Evolutionary conservation across 805 yeast genomes (phyloP).

Genomic region (Cyberlindnera veronae): DNA sequence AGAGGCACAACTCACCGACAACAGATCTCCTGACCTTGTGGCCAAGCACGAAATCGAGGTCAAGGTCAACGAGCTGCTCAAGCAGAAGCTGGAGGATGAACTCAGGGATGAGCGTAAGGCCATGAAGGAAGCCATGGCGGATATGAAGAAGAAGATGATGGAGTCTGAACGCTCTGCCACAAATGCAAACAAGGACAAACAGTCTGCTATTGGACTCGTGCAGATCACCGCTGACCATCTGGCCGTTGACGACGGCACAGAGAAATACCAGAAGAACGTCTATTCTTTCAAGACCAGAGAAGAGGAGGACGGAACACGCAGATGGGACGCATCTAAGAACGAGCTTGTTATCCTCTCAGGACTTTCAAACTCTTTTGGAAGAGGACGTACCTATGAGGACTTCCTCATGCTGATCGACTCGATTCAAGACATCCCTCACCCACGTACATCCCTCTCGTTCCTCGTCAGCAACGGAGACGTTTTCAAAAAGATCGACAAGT

Average conservation of each 20-base stretch:
- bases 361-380: slow-evolving; percentile 15
- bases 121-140: slow-evolving; percentile 4
- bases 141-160: slow-evolving; percentile 1
- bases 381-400: slow-evolving; percentile 11
- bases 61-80: slow-evolving; percentile 19
- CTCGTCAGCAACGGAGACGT: slow-evolving; percentile 11
- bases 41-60: slow-evolving; percentile 18
- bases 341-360: slow-evolving; percentile 18
- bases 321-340: slow-evolving; percentile 11
- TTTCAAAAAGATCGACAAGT: slow-evolving; percentile 11
- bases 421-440: slow-evolving; percentile 6
- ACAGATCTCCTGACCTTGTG: slow-evolving; percentile 15
- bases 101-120: slow-evolving; percentile 11
- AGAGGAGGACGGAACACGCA: slow-evolving; percentile 6
- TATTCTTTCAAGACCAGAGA: slow-evolving; percentile 8
- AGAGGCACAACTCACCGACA: slow-evolving; percentile 10
- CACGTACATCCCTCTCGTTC: slow-evolving; percentile 18
- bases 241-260: neutral
- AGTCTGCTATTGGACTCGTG: slow-evolving; percentile 1
- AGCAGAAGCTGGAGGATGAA: slow-evolving; percentile 18
- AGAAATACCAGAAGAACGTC: slow-evolving; percentile 7
- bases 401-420: slow-evolving; percentile 12
- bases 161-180: slow-evolving; percentile 1
- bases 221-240: slow-evolving; percentile 1
- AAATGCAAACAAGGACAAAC: neutral